phyloP scores from a whole-genome alignment of 75 land plant genomes.

The Pseudotsuga menziesii region DNA sequence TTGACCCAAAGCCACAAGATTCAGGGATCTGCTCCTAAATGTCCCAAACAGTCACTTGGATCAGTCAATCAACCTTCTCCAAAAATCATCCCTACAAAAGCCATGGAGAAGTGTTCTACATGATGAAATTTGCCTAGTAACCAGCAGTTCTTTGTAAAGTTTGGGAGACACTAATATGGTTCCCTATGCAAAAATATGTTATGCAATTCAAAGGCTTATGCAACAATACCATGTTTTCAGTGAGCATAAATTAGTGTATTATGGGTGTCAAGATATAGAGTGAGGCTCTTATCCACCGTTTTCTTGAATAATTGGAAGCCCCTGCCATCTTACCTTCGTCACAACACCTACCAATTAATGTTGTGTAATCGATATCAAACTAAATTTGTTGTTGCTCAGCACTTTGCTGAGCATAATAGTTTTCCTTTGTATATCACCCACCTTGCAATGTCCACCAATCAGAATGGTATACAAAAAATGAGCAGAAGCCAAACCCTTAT shows the following conservation, averaged over 20 bases:
- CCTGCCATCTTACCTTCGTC: conserved; percentile 28
- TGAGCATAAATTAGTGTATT: conserved; percentile 32
- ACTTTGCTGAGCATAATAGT: conserved; percentile 25
- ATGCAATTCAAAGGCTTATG: too few species aligned
- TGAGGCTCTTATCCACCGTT: conserved; percentile 26
- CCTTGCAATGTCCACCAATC: conserved; percentile 16
- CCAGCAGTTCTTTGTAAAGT: too few species aligned
- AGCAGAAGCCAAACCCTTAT: conserved; percentile 16
- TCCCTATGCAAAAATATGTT: too few species aligned
- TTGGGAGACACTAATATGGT: too few species aligned
- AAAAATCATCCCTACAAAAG: too few species aligned
- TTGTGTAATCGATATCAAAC: conserved; percentile 39
- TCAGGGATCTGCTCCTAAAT: too few species aligned
- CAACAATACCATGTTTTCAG: too few species aligned
- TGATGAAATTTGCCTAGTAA: too few species aligned
- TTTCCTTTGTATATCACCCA: conserved; percentile 25
- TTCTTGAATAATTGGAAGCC: conserved; percentile 21
- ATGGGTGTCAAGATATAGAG: conserved; percentile 40
- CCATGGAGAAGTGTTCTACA: too few species aligned
- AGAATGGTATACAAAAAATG: conserved; percentile 18
- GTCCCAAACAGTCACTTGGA: too few species aligned
- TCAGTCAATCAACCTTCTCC: too few species aligned
- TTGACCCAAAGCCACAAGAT: too few species aligned
- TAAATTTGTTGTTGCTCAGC: conserved; percentile 27
- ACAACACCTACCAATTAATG: conserved; percentile 35